Evolutionary conservation across 148 eudicot species (phyloP).

Genomic region (Rhododendron simsii): DNA sequence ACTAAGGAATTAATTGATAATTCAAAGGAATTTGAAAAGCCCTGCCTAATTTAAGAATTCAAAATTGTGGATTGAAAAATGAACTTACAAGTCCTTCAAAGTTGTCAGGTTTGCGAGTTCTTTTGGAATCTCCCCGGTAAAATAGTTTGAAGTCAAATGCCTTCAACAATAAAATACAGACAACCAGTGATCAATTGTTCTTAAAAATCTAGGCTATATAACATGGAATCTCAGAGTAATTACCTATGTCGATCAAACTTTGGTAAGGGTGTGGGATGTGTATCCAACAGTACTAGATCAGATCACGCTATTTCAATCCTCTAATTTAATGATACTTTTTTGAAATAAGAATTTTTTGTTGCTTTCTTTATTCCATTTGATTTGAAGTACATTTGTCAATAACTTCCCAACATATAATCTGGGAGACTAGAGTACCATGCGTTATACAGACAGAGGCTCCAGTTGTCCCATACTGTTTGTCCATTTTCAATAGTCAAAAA

Average conservation of each 20-base stretch:
- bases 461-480: neutral
- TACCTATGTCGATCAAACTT: neutral
- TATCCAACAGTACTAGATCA: too few species aligned
- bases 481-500: neutral
- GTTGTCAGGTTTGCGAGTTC: slow-evolving; percentile 24
- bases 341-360: too few species aligned
- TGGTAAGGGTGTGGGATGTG: neutral
- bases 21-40: neutral
- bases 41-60: neutral
- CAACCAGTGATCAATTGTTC: neutral
- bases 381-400: neutral
- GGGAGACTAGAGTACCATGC: neutral
- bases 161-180: slow-evolving; percentile 13
- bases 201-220: neutral
- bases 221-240: neutral
- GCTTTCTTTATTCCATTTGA: neutral
- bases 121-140: slow-evolving; percentile 29
- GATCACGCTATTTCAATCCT: neutral
- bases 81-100: slow-evolving; percentile 36
- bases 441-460: neutral
- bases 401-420: neutral
- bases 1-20: neutral
- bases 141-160: slow-evolving; percentile 28
- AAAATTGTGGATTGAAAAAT: neutral
- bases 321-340: neutral